Conservation (phyloP, 352 stramenopile species). For the Globisporangium nagaii region DNA sequence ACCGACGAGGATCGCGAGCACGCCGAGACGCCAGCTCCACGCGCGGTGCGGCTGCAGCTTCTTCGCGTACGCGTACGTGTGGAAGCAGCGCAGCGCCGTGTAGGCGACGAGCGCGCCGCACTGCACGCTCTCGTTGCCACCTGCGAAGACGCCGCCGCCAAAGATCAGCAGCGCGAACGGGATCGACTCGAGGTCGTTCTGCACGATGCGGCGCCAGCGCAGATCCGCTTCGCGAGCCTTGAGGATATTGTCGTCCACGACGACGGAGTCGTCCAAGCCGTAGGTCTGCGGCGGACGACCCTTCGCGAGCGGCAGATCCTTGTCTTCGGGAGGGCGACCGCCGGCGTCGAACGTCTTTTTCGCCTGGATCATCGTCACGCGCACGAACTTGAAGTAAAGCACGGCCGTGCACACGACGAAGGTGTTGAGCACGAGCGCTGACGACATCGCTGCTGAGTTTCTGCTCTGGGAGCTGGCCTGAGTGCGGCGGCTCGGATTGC, state of each 20-base stretch:
- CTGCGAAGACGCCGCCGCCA: conserved; percentile 19
- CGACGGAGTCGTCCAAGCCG: conserved; percentile 12
- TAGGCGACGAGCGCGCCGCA: conserved; percentile 21
- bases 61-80: conserved; percentile 42
- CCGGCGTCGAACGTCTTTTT: conserved; percentile 52
- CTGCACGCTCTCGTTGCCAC: conserved; percentile 23
- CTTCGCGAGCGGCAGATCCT: conserved; percentile 31
- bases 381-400: conserved; percentile 74
- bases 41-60: conserved; percentile 31
- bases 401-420: conserved; percentile 50
- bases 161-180: conserved; percentile 35
- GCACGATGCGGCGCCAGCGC: conserved; percentile 35
- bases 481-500: not conserved
- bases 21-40: not conserved
- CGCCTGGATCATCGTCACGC: conserved; percentile 41
- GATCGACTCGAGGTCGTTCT: conserved; percentile 45
- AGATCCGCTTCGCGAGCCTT: conserved; percentile 21
- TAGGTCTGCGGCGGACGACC: conserved; percentile 28
- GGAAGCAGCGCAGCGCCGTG: conserved; percentile 28
- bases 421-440: conserved; percentile 28
- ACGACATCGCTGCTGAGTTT: not conserved
- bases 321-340: conserved; percentile 45
- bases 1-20: not conserved
- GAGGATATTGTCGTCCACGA: conserved; percentile 17
- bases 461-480: not conserved